These are phyloP conservation scores for Simplicillium aogashimaense DNA, from an alignment of 2,329 filamentous ascomycete species.

Conservation along the genomic window DNA sequence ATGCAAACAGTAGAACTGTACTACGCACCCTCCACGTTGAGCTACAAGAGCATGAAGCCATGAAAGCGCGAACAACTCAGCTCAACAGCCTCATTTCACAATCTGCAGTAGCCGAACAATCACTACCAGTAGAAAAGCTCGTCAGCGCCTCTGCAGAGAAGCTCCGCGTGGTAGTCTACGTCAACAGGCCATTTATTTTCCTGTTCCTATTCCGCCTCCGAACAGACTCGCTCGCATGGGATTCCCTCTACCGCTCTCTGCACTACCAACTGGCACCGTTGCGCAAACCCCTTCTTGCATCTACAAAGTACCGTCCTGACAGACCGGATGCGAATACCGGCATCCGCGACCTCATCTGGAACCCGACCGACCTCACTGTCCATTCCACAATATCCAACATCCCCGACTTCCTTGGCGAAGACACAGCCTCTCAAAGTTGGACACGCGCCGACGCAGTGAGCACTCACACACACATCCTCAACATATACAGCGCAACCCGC, in stretches of 20 bases:
- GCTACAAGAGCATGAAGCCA: constrained; percentile 25
- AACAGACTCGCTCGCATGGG: constrained; percentile 47
- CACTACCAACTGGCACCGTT: constrained; percentile 52
- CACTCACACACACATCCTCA: constrained; percentile 55
- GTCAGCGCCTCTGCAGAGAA: constrained; percentile 44
- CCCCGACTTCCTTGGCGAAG: constrained; percentile 30
- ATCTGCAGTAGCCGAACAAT: constrained; percentile 2
- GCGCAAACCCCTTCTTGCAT: constrained; percentile 43
- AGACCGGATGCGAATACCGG: constrained; percentile 30
- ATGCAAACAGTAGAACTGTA: constrained; percentile 44
- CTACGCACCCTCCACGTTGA: constrained; percentile 61
- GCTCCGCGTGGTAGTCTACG: constrained; percentile 62
- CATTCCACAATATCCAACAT: constrained; percentile 60
- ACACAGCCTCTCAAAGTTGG: constrained; percentile 31
- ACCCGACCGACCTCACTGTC: constrained; percentile 43
- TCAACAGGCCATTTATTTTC: constrained; percentile 67
- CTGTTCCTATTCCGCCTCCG: constrained; percentile 57
- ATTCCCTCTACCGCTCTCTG: constrained; percentile 47
- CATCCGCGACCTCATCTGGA: constrained; percentile 56
- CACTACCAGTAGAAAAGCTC: constrained; percentile 26
- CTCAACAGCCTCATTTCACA: too few relatives aligned
- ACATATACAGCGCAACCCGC: constrained; percentile 38
- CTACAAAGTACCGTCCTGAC: constrained; percentile 47
- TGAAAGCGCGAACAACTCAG: background rate
- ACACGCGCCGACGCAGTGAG: constrained; percentile 53